Percentiles rank a stretch among this genome's conserved stretches.
Evolutionary conservation across 2,329 filamentous ascomycete species (phyloP).

Genomic region (Davidsoniella eucalypti): DNA sequence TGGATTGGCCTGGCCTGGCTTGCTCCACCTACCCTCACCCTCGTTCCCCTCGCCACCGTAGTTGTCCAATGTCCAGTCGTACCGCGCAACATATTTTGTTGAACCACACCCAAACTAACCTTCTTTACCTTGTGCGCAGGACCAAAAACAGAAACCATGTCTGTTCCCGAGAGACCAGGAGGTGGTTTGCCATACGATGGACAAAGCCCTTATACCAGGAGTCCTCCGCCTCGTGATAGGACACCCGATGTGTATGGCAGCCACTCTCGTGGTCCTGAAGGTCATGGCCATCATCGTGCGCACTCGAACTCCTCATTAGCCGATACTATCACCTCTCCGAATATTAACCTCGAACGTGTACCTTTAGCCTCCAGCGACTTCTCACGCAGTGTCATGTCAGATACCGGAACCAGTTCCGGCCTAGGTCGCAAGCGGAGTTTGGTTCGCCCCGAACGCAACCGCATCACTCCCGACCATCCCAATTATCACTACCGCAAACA

Average conservation of each 20-base stretch:
- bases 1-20: too few species aligned
- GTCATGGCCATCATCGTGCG: conserved; percentile 35
- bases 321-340: conserved; percentile 39
- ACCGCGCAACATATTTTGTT: background rate
- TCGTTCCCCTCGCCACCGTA: background rate
- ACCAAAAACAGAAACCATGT: conserved; percentile 28
- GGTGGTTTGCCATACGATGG: conserved; percentile 44
- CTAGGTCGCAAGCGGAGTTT: conserved; percentile 66
- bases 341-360: conserved; percentile 39
- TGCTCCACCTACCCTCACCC: background rate
- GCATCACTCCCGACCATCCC: conserved; percentile 72
- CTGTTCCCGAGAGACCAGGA: conserved; percentile 48
- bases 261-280: conserved; percentile 27
- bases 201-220: conserved; percentile 48
- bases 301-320: conserved; percentile 41
- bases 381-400: conserved; percentile 14
- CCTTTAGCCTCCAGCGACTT: conserved; percentile 32
- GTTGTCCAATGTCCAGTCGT: too few species aligned
- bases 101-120: conserved; percentile 2
- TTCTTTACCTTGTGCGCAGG: background rate
- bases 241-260: conserved; percentile 57
- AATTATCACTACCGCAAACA: conserved; percentile 95
- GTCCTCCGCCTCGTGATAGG: conserved; percentile 46
- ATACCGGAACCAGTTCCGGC: conserved; percentile 18
- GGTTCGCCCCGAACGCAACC: conserved; percentile 73